phyloP scores from a whole-genome alignment of 495 filamentous ascomycete species.

The Aspergillus ostianus region DNA sequence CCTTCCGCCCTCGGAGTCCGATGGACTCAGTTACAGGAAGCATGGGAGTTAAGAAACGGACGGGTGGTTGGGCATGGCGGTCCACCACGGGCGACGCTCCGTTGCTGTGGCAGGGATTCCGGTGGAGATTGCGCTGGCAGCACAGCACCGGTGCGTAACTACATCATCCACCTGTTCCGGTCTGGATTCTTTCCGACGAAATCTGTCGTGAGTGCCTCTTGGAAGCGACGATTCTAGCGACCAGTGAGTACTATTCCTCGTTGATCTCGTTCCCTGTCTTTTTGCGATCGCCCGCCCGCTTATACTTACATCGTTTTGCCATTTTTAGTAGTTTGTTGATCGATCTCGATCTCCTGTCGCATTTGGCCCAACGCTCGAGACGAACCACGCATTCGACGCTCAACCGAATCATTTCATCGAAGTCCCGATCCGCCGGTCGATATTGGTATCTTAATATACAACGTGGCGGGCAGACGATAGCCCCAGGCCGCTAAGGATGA shows the following conservation, averaged over 20 bases:
- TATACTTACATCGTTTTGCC: constrained; percentile 18
- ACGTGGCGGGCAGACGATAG: constrained; percentile 13
- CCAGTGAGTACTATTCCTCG: background rate
- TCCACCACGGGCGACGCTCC: constrained; percentile 12
- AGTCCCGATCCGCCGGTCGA: background rate
- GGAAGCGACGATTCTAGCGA: background rate
- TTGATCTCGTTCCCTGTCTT: background rate
- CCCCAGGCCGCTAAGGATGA: constrained; percentile 34
- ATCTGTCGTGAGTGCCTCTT: constrained; percentile 1
- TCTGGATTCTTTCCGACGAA: constrained; percentile 15
- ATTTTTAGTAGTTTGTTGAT: constrained; percentile 45
- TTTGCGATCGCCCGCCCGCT: constrained; percentile 1
- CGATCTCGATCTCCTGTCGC: constrained; percentile 6
- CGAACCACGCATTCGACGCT: background rate
- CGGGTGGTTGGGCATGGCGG: constrained; percentile 26
- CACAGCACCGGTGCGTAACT: constrained; percentile 17
- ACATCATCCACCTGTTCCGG: constrained; percentile 21
- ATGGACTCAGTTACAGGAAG: background rate
- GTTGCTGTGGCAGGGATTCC: constrained; percentile 42
- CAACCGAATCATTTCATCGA: background rate
- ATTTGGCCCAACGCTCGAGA: background rate
- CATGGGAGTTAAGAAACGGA: background rate
- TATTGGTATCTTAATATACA: constrained; percentile 1
- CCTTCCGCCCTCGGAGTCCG: background rate
- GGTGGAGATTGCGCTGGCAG: constrained; percentile 30